These are phyloP conservation scores for Saxophila tyrrhenica DNA, from an alignment of 495 filamentous ascomycete genomes.

Conservation along the genomic window DNA sequence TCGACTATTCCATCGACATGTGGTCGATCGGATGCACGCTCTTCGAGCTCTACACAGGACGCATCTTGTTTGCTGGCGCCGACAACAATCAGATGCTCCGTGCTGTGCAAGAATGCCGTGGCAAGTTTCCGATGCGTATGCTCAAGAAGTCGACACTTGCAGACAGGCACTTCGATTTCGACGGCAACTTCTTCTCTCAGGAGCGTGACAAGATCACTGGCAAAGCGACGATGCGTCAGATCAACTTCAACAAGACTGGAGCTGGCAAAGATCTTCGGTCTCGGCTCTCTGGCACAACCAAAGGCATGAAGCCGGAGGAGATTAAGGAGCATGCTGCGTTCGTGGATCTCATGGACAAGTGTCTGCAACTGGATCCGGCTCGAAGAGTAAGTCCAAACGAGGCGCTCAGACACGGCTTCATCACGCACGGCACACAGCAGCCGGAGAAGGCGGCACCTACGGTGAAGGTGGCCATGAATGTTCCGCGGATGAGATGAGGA, in stretches of 20 bases:
- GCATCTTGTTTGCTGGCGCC: constrained; percentile 88
- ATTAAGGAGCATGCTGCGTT: constrained; percentile 70
- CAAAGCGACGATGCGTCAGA: constrained; percentile 36
- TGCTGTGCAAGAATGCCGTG: constrained; percentile 90
- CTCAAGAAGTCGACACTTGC: constrained; percentile 67
- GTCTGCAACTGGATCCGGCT: constrained; percentile 83
- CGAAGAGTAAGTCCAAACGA: constrained; percentile 78
- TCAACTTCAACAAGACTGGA: constrained; percentile 55
- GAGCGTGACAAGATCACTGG: constrained; percentile 79
- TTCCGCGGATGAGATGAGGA: constrained; percentile 5
- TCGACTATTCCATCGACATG: constrained; percentile 89
- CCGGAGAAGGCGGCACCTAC: constrained; percentile 8
- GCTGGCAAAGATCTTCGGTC: constrained; percentile 58
- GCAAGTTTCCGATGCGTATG: constrained; percentile 79
- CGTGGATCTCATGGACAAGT: constrained; percentile 74
- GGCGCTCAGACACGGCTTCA: constrained; percentile 80
- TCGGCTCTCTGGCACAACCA: constrained; percentile 60
- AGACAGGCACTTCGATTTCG: constrained; percentile 72
- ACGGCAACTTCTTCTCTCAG: constrained; percentile 67
- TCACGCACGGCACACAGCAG: constrained; percentile 22
- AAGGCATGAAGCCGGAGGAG: constrained; percentile 62
- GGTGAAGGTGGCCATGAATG: constrained; percentile 6
- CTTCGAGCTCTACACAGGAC: constrained; percentile 93
- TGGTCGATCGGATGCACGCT: constrained; percentile 97
- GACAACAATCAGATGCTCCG: constrained; percentile 98